A percentile compares a stretch with the other conserved stretches of the same genome.
Conservation (phyloP, 164 flowering plant species). For the Litsea cubeba region DNA sequence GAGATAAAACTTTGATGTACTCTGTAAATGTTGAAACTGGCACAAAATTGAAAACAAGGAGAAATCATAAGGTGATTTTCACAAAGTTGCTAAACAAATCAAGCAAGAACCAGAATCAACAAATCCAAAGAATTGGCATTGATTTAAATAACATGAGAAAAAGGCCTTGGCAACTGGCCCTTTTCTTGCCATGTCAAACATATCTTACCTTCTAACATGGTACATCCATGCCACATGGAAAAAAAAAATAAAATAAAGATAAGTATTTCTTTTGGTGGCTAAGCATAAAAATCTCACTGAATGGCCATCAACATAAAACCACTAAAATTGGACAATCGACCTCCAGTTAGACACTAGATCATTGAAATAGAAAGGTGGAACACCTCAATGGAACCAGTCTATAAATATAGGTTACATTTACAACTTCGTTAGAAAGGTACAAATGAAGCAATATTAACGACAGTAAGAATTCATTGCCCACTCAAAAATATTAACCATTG, state of each 20-base stretch:
- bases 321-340: too few species aligned
- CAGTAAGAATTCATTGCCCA: too few species aligned
- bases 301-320: too few species aligned
- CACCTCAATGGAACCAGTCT: too few species aligned
- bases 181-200: neutral
- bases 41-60: slow-evolving; percentile 7
- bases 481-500: too few species aligned
- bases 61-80: neutral
- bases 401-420: too few species aligned
- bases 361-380: too few species aligned
- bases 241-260: neutral
- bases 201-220: neutral
- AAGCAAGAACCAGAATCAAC: neutral
- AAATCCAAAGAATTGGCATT: neutral
- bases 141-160: neutral
- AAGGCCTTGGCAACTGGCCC: neutral
- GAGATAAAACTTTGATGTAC: slow-evolving; percentile 74
- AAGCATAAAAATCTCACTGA: too few species aligned
- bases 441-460: too few species aligned
- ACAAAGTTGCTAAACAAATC: neutral
- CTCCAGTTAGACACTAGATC: too few species aligned
- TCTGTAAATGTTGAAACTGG: slow-evolving; percentile 81
- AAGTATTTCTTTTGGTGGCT: too few species aligned
- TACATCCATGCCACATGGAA: neutral
- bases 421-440: too few species aligned